Percentiles rank a stretch among this genome's conserved stretches.
phyloP scores from a whole-genome alignment of 768 basidiomycete species.

The Thelephora ganbajun region DNA sequence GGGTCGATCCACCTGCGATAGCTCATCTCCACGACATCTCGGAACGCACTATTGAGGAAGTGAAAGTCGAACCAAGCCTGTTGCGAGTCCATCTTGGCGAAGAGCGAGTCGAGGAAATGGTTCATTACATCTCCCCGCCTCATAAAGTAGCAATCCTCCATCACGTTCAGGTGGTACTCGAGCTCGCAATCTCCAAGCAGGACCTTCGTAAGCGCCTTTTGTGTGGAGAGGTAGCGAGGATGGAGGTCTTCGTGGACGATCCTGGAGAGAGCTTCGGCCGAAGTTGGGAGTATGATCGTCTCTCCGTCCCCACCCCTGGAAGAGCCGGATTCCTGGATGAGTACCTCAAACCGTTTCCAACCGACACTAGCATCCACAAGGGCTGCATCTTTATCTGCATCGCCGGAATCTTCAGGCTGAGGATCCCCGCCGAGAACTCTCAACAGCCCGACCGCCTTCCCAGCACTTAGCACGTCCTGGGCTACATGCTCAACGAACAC shows the following conservation, averaged over 20 bases:
- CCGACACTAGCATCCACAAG: background rate
- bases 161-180: constrained; percentile 43
- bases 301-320: background rate
- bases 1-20: constrained; percentile 45
- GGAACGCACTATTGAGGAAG: constrained; percentile 67
- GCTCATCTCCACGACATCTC: constrained; percentile 45
- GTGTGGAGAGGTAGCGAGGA: constrained; percentile 39
- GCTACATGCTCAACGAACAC: constrained; percentile 49
- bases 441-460: constrained; percentile 67
- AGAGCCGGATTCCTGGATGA: background rate
- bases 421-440: constrained; percentile 33
- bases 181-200: constrained; percentile 54
- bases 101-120: constrained; percentile 60
- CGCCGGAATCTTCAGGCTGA: background rate
- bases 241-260: constrained; percentile 50
- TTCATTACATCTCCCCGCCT: constrained; percentile 64
- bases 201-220: constrained; percentile 38
- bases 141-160: constrained; percentile 68
- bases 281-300: constrained; percentile 12
- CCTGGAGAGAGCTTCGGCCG: constrained; percentile 46
- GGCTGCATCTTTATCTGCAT: background rate
- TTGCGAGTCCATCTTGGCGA: constrained; percentile 68
- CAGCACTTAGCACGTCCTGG: constrained; percentile 44
- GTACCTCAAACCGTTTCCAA: background rate
- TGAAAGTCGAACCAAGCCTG: constrained; percentile 72